Evolutionary conservation across 2,329 filamentous ascomycete genomes (phyloP).

Genomic region (Curvularia lunata): DNA sequence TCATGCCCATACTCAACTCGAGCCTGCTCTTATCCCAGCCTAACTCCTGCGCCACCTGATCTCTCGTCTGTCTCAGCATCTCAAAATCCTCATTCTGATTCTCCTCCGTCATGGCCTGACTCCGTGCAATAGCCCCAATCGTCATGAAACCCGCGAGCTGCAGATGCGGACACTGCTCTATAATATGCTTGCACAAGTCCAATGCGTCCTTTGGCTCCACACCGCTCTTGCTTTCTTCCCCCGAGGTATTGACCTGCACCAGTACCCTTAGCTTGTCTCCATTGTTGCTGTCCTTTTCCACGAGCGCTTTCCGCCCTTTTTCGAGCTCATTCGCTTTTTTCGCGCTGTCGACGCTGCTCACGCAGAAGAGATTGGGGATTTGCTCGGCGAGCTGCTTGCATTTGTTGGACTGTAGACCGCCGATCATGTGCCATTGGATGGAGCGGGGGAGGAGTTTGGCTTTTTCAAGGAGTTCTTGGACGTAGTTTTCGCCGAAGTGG

Average conservation of each 20-base stretch:
- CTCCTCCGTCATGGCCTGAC: constrained; percentile 71
- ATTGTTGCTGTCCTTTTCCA: constrained; percentile 42
- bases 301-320: constrained; percentile 71
- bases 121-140: constrained; percentile 91
- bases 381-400: constrained; percentile 82
- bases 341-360: constrained; percentile 84
- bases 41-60: constrained; percentile 70
- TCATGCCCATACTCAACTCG: constrained; percentile 99
- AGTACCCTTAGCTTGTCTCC: constrained; percentile 69
- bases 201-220: constrained; percentile 70
- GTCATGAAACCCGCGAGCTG: constrained; percentile 89
- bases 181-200: constrained; percentile 72
- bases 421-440: constrained; percentile 96
- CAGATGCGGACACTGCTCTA: constrained; percentile 73
- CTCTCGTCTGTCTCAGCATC: constrained; percentile 70
- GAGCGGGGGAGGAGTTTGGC: constrained; percentile 75
- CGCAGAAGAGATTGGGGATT: constrained; percentile 87
- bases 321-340: constrained; percentile 89
- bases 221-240: constrained; percentile 84
- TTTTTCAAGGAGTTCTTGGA: constrained; percentile 81
- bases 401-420: constrained; percentile 90
- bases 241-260: constrained; percentile 95
- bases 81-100: constrained; percentile 93
- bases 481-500: constrained; percentile 97
- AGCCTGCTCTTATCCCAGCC: constrained; percentile 63